Evolutionary conservation across 768 basidiomycete genomes (phyloP).

Genomic region (Dentipellis fragilis): DNA sequence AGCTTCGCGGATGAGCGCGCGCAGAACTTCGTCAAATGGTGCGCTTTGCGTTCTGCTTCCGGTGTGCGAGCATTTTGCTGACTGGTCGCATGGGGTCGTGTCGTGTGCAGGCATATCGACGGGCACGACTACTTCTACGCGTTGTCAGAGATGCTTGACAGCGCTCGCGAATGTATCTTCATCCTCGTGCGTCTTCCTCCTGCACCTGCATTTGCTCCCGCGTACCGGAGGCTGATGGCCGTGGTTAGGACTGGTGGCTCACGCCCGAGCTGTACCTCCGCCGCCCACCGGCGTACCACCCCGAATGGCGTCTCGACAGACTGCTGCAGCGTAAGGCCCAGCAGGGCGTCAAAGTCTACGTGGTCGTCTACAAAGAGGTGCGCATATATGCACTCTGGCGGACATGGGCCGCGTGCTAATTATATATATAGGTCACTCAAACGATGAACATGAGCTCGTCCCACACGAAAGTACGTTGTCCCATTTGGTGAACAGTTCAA

Average conservation of each 20-base stretch:
- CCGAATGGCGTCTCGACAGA: conserved; percentile 84
- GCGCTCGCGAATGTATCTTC: conserved; percentile 75
- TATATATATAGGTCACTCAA: conserved; percentile 71
- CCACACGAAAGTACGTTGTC: conserved; percentile 60
- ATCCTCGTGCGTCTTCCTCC: conserved; percentile 47
- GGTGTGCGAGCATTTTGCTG: too few species aligned
- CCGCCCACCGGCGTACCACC: conserved; percentile 77
- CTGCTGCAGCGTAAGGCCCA: conserved; percentile 82
- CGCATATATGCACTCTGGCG: neutral
- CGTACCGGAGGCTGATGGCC: neutral
- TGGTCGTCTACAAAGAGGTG: conserved; percentile 92
- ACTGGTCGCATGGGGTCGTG: neutral
- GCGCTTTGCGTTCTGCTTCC: too few species aligned
- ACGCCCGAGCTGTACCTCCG: conserved; percentile 92
- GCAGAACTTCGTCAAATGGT: conserved; percentile 80
- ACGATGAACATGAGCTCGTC: conserved; percentile 85
- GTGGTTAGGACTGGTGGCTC: conserved; percentile 77
- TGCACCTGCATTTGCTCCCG: neutral
- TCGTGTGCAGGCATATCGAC: conserved; percentile 61
- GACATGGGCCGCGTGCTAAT: neutral
- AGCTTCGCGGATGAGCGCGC: conserved; percentile 72
- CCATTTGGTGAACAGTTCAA: too few species aligned
- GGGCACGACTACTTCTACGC: conserved; percentile 98
- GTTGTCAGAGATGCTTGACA: conserved; percentile 79
- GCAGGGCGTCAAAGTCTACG: conserved; percentile 84